phyloP scores from a whole-genome alignment of 495 filamentous ascomycete genomes.

The Usnea hakonensis region DNA sequence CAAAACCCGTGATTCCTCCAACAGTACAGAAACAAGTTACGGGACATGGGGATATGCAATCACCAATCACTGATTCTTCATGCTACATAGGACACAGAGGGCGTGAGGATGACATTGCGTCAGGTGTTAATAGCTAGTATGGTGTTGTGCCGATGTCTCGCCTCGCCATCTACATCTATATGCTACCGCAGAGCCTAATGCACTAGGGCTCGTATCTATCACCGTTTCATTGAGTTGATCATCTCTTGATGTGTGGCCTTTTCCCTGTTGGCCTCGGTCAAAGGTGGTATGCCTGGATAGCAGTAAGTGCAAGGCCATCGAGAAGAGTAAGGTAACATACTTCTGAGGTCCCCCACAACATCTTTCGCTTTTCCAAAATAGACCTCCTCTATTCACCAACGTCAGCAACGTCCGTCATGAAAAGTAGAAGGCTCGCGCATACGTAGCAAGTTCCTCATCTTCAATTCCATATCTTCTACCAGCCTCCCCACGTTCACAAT shows the following conservation, averaged over 20 bases:
- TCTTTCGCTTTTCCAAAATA: slow-evolving; percentile 99
- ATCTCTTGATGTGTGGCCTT: slow-evolving; percentile 84
- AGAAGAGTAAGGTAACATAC: slow-evolving; percentile 39
- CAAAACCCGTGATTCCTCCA: neutral
- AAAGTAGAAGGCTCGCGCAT: slow-evolving; percentile 25
- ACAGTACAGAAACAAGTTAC: neutral
- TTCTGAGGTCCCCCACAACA: slow-evolving; percentile 93
- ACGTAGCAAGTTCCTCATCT: slow-evolving; percentile 97
- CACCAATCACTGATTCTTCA: neutral
- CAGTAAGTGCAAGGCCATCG: slow-evolving; percentile 3
- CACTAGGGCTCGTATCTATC: neutral
- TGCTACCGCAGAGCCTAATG: neutral
- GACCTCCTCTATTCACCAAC: slow-evolving; percentile 64
- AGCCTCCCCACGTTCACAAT: slow-evolving; percentile 90
- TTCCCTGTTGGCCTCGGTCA: slow-evolving; percentile 82
- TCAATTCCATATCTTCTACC: slow-evolving; percentile 98
- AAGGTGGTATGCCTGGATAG: slow-evolving; percentile 54
- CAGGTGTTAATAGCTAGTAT: neutral
- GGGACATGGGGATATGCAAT: neutral
- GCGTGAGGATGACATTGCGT: neutral
- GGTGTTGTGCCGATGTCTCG: neutral
- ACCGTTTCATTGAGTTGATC: slow-evolving; percentile 45
- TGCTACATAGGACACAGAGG: neutral
- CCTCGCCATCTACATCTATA: slow-evolving; percentile 6
- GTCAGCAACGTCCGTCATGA: slow-evolving; percentile 11